Evolutionary conservation across 1,139 yeast genomes (phyloP).

Genomic region (Lodderomyces oxycetoniae): DNA sequence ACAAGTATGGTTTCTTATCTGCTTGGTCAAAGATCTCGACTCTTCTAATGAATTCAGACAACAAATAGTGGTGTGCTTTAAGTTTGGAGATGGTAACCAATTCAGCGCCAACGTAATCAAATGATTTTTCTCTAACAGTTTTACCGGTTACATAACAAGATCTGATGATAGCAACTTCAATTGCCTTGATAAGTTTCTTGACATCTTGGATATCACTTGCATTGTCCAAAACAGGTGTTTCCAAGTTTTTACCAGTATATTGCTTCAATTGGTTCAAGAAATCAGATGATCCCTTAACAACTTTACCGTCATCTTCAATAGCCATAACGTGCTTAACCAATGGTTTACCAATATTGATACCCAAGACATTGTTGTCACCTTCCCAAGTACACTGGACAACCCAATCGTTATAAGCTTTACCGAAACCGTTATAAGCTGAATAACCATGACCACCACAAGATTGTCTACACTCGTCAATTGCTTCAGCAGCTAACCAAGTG

Average conservation of each 20-base stretch:
- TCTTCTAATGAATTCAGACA: conserved; percentile 29
- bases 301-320: conserved; percentile 30
- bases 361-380: conserved; percentile 49
- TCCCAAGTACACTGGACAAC: conserved; percentile 53
- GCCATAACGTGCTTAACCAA: conserved; percentile 33
- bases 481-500: conserved; percentile 47
- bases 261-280: conserved; percentile 38
- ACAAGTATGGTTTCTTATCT: conserved; percentile 24
- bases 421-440: conserved; percentile 45
- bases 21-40: conserved; percentile 18
- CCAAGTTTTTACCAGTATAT: conserved; percentile 17
- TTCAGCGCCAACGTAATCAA: conserved; percentile 53
- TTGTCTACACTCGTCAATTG: conserved; percentile 46
- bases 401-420: conserved; percentile 47
- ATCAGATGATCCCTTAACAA: conserved; percentile 34
- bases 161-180: conserved; percentile 43
- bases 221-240: conserved; percentile 23
- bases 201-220: conserved; percentile 29
- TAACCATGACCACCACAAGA: conserved; percentile 53
- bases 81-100: conserved; percentile 58
- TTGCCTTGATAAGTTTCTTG: conserved; percentile 31
- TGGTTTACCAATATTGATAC: conserved; percentile 45
- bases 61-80: conserved; percentile 35
- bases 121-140: conserved; percentile 27
- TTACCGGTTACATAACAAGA: conserved; percentile 30